Evolutionary conservation across 352 stramenopile species (phyloP), one percentile per base, ranked within the genome.

Genomic region (Phytopythium vexans): DNA sequence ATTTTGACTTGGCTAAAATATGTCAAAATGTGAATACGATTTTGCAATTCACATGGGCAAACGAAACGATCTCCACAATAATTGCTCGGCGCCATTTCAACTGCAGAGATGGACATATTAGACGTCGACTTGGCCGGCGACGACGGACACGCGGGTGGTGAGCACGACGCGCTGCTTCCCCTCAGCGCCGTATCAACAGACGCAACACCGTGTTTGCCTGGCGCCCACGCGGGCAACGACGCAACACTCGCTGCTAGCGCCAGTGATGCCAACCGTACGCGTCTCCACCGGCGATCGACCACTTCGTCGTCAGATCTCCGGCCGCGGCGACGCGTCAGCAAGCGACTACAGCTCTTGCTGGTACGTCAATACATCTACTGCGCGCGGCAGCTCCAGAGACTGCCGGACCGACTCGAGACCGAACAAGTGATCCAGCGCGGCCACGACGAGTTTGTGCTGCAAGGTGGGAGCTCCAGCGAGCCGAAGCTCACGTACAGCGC

Each of bases 401-500:
- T 86, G 27, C 79, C 79, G 27, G 72, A 78, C 42, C 64, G 74
- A 3, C 31, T 58, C 12, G 73, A 61, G 32, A 89, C 79, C 8
- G 76, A 88, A 58, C 76, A 83, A 36, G 40, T 89, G 37, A 64
- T 88, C n/a, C 67, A 82, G 39, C 69, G 86, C 16, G 79, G 64
- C 4, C 86, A 88, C 53, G 76, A 85, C 56, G 76, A 86, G 66
- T 89, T 85, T 49, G 85, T 82, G 49, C 77, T 83, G 46, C 69
- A 82, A 41, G 76, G 76, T 40, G 79, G 79, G 15, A 79, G 69
- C 46, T 40, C 83, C 7, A 74, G 74, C 52, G 79, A 89, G 48
- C 74, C 68, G 31, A 65, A 74, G 33, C 63, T 89, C 37, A 62
- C 41, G 11, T 88, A 89, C 62, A 38, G 72, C 6, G 68, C 76